Conservation (phyloP, 2,329 filamentous ascomycete genomes). For the Botryotinia globosa region DNA sequence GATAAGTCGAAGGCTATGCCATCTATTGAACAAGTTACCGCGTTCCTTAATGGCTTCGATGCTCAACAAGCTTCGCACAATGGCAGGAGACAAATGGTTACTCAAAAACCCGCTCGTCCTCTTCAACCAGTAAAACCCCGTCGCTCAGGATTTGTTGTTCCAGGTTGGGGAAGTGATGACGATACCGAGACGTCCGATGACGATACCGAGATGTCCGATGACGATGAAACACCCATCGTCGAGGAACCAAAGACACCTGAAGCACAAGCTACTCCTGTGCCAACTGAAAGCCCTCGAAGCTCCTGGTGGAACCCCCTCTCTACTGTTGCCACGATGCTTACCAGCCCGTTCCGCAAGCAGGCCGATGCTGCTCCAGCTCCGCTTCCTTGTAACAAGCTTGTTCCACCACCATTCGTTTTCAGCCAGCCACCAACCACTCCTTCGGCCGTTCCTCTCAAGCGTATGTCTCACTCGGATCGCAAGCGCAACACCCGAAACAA, state of each 20-base stretch:
- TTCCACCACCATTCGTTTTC: slow-evolving; percentile 10
- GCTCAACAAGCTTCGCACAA: slow-evolving; percentile 2
- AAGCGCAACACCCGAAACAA: slow-evolving; percentile 9
- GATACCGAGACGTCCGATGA: background rate
- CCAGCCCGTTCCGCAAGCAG: slow-evolving; percentile 11
- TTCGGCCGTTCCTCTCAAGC: background rate
- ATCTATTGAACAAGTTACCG: slow-evolving; percentile 15
- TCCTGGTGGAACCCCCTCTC: slow-evolving; percentile 2
- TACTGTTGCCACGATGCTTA: background rate
- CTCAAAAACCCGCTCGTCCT: background rate
- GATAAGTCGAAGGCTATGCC: slow-evolving; percentile 17
- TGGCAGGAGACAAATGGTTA: background rate
- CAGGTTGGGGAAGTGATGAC: background rate
- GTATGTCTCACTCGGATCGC: slow-evolving; percentile 16
- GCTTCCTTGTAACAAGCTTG: background rate
- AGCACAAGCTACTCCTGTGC: background rate
- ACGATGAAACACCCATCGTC: background rate
- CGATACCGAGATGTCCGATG: background rate
- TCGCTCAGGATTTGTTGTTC: background rate
- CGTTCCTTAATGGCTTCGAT: slow-evolving; percentile 18
- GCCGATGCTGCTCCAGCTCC: background rate
- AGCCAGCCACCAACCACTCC: slow-evolving; percentile 6
- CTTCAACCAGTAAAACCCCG: background rate
- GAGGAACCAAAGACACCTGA: slow-evolving; percentile 1
- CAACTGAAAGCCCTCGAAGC: background rate